phyloP scores from a whole-genome alignment of 495 filamentous ascomycete species.

The Aspergillus affinis region DNA sequence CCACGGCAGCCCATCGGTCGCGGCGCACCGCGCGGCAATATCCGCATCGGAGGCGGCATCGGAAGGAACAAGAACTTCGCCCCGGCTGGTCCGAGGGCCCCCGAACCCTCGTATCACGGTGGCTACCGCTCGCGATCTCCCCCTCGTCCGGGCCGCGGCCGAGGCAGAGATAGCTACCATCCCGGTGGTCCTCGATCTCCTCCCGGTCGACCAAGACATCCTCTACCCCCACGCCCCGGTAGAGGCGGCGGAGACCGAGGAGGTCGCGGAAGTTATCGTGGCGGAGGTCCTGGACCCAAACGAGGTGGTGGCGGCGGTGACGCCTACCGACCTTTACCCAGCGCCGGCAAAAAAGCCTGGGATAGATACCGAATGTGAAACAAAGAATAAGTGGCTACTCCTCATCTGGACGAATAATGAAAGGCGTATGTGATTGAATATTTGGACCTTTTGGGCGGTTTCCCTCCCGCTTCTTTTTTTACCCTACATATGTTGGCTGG shows the following conservation, averaged over 20 bases:
- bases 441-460: background rate
- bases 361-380: constrained; percentile 30
- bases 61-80: constrained; percentile 23
- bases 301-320: constrained; percentile 19
- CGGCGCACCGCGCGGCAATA: constrained; percentile 26
- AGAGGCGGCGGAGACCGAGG: constrained; percentile 1
- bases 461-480: background rate
- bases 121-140: constrained; percentile 32
- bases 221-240: constrained; percentile 4
- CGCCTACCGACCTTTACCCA: constrained; percentile 37
- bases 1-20: constrained; percentile 22
- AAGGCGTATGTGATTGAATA: background rate
- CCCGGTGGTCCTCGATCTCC: constrained; percentile 12
- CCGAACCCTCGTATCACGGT: constrained; percentile 12
- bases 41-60: constrained; percentile 28
- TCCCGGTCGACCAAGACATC: constrained; percentile 11
- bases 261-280: constrained; percentile 14
- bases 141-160: constrained; percentile 16
- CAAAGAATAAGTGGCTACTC: background rate
- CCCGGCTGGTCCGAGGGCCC: constrained; percentile 10
- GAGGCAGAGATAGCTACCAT: constrained; percentile 28
- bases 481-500: no score
- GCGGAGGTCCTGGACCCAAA: constrained; percentile 18
- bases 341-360: constrained; percentile 37
- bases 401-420: background rate